Percentiles rank a stretch among this genome's conserved stretches.
These are phyloP conservation scores for Lactifluus hygrophoroides DNA, from an alignment of 768 basidiomycete genomes.

Conservation along the genomic window DNA sequence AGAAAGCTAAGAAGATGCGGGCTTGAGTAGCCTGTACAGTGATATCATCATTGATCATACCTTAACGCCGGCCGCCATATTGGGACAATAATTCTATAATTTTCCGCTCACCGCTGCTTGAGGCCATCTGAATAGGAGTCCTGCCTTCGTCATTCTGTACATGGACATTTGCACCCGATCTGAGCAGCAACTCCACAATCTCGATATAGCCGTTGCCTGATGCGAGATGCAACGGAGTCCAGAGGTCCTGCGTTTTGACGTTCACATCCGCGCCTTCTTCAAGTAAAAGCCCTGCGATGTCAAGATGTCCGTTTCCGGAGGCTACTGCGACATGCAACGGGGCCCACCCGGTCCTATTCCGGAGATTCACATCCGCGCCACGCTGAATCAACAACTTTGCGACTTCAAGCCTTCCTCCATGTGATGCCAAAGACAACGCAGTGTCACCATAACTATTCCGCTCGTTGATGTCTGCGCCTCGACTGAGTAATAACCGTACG, in stretches of 20 bases:
- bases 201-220: background rate
- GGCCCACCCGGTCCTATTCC: background rate
- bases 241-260: too few species aligned
- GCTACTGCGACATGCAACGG: background rate
- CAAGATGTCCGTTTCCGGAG: too few species aligned
- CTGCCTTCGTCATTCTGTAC: too few species aligned
- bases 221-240: background rate
- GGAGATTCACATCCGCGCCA: background rate
- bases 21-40: too few species aligned
- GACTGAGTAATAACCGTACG: background rate
- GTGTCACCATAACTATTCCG: background rate
- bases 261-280: too few species aligned
- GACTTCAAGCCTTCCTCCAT: background rate
- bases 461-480: background rate
- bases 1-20: too few species aligned
- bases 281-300: too few species aligned
- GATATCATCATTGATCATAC: too few species aligned
- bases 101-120: too few species aligned
- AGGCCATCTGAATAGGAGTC: too few species aligned
- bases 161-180: background rate
- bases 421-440: background rate
- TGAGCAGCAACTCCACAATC: background rate
- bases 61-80: too few species aligned
- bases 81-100: too few species aligned
- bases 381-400: background rate